Evolutionary conservation across 306 rosid species (phyloP), one percentile per base, ranked within the genome.

Genomic region (Alnus rubra): DNA sequence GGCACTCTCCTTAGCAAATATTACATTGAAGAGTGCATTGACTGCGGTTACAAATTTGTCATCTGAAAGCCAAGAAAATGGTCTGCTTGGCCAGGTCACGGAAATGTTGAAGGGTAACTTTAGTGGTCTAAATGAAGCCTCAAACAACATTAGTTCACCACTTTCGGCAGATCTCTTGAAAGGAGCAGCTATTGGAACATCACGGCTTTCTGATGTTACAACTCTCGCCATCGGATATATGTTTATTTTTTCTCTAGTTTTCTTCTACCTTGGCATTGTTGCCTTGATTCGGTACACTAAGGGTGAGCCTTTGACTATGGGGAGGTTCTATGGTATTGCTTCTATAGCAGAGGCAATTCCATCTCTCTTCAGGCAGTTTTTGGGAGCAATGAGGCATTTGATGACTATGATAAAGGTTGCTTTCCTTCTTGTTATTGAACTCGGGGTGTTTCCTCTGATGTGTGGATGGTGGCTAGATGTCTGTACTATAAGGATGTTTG

Each of bases 401-500:
- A 93, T 93, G 98, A 96, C 98, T 23, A 96, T 96, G 99, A 92
- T 96, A 73, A 96, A 96, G 88, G 99, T 96, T 83, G 98, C 99
- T 82, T 96, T 96, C 87, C 98, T 96, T 73, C 87, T 96, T 51
- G 98, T 96, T 82, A 91, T 96, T 86, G 99, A 96, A 82, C 92
- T 96, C n/a, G 99, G 98, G 74, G 98, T 96, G 79, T 96, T 96
- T 81, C 99, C 99, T 48, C 84, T 96, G 84, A 96, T 93, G 98
- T 96, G 99, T 88, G 99, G 99, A 75, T 96, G 99, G 99, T 96
- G 99, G 99, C 90, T 96, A 4, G 99, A 96, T 80, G 94, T 96
- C 54, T 96, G 99, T 63, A 96, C 99, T 23, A 90, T 96, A 79
- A 90, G 92, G 82, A 93, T 96, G 98, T 96, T 96, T 75, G 98